Evolutionary conservation across 2,329 filamentous ascomycete species (phyloP), one percentile per base, ranked within the genome.

Genomic region (Saccharata proteae): DNA sequence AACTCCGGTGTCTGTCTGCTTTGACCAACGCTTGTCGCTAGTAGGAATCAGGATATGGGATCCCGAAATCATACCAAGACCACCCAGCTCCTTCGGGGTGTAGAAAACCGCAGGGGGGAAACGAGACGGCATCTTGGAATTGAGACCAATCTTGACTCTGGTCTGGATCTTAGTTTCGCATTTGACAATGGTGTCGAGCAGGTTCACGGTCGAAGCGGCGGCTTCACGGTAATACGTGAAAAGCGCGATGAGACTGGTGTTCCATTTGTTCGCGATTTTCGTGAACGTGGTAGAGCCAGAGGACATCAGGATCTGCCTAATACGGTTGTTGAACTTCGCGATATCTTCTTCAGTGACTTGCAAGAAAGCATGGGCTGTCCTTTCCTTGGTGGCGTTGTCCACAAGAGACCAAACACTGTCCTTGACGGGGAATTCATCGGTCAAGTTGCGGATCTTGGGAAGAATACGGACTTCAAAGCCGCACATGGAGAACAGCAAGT

Each of bases 191-290:
- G 88, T 94, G 52, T 98, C 90, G 3, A 98, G 70, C 4, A 98
- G 67, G 39, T 84, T 81, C 38, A 96, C 83, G 0, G 92, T 98
- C 1, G 88, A 93, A 2, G 96, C 88, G 11, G 90, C 90, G 28
- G 90, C 90, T 54, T 98, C 90, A 54, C 90, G 83, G 53, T 98
- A 98, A 59, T 98, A 98, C 0, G 90, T 96, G 61, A 98, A 98
- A 16, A 98, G 71, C 1, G 90, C 86, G 48, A 98, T 98, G 43
- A 98, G 60, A 2, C 84, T 90, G 0, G 90, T 98, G 59, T 98
- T 98, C 90, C 92, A 98, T 62, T 98, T 98, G 62, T 98, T 98
- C 27, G 92, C 90, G 49, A 98, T 98, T 70, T 98, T 98, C 26
- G 90, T 98, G 61, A 98, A 98, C 0, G 90, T 98, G 0, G 90